These are phyloP conservation scores for Cercospora zeina DNA, from an alignment of 2,329 filamentous ascomycete genomes.

Conservation along the genomic window DNA sequence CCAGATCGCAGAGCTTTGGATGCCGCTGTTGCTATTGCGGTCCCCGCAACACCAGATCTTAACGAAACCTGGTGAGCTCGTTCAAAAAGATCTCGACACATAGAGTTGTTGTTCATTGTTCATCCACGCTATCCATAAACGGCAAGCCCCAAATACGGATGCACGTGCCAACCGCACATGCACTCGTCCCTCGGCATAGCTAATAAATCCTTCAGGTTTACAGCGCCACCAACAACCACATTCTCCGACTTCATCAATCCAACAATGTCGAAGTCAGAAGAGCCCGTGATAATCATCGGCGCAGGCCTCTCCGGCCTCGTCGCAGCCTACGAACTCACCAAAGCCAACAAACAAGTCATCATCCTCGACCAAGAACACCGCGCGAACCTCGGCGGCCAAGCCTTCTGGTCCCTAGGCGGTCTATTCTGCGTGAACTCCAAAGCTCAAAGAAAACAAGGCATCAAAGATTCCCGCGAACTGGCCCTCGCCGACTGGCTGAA, in stretches of 20 bases:
- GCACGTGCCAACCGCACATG: conserved; percentile 1
- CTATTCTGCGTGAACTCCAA: conserved; percentile 4
- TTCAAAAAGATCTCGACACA: neutral
- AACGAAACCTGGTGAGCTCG: neutral
- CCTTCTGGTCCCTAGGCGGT: conserved; percentile 5
- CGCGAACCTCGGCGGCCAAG: conserved; percentile 4
- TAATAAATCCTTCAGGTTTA: neutral
- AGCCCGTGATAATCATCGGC: neutral
- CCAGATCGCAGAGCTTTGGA: neutral
- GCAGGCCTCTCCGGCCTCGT: conserved; percentile 8
- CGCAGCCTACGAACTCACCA: conserved; percentile 8
- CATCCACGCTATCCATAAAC: neutral
- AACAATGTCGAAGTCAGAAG: neutral
- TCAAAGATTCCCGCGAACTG: conserved; percentile 4
- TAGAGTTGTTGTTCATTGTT: neutral
- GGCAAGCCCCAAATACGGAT: neutral
- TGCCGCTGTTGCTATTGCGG: neutral
- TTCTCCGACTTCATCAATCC: too few relatives aligned
- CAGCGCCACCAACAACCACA: neutral
- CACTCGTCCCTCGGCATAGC: conserved; percentile 1
- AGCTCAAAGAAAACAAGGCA: conserved; percentile 3
- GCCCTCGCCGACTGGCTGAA: neutral
- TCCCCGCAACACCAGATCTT: neutral
- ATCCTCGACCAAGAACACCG: conserved; percentile 7
- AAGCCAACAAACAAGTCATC: conserved; percentile 6